Percentiles rank a stretch among this genome's conserved stretches.
Conservation (phyloP, 139 green algal species). For the Chlorella vulgaris region DNA sequence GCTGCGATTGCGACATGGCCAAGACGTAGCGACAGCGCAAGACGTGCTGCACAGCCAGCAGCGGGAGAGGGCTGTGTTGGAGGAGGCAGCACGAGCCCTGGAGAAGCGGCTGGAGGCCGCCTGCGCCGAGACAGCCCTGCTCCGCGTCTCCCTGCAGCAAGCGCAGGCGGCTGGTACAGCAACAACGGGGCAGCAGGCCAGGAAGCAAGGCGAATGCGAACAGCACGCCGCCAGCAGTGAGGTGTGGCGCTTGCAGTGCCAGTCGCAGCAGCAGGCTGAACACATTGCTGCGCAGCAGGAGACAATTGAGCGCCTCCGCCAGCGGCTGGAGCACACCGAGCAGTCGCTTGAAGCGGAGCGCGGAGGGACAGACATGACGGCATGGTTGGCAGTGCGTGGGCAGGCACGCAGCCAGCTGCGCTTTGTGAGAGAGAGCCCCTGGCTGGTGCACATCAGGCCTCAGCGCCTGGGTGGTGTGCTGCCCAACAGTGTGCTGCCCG, state of each 20-base stretch:
- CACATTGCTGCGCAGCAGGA: neutral
- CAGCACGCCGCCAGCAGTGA: neutral
- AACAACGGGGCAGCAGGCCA: neutral
- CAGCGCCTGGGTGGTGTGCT: neutral
- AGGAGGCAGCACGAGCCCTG: neutral
- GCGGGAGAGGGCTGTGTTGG: neutral
- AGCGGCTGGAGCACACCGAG: neutral
- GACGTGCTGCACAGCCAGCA: slow-evolving; percentile 33
- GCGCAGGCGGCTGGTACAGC: neutral
- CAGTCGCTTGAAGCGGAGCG: neutral
- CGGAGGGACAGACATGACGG: neutral
- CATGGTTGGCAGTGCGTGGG: neutral
- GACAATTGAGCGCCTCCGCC: neutral
- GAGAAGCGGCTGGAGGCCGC: neutral
- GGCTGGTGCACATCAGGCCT: neutral
- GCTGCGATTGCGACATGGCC: neutral
- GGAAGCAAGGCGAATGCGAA: no score
- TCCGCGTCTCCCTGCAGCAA: neutral
- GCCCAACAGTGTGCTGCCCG: neutral
- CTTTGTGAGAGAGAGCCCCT: neutral
- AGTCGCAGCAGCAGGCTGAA: slow-evolving; percentile 3
- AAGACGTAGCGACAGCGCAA: neutral
- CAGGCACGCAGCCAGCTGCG: slow-evolving; percentile 25
- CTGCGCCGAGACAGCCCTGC: neutral
- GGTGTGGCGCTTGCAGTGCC: neutral